Conservation (phyloP, 2,329 filamentous ascomycete species). For the Fusarium secorum region DNA sequence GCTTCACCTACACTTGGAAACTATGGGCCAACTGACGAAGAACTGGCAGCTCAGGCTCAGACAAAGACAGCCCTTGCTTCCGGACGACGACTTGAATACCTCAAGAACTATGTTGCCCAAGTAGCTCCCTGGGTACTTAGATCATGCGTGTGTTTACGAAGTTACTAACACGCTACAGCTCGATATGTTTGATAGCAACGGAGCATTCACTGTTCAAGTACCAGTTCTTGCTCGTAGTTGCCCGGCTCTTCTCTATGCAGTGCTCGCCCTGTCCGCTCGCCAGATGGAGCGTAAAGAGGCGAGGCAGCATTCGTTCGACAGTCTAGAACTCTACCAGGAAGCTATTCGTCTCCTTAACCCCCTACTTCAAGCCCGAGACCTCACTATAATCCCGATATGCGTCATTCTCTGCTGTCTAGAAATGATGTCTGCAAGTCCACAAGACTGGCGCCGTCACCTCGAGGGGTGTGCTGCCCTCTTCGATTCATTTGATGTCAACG, state of each 20-base stretch:
- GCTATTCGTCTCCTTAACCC: constrained; percentile 55
- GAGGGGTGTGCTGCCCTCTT: constrained; percentile 66
- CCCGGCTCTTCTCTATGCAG: constrained; percentile 57
- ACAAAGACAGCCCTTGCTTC: constrained; percentile 44
- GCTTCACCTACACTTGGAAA: constrained; percentile 45
- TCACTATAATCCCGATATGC: constrained; percentile 49
- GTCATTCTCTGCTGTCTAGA: constrained; percentile 52
- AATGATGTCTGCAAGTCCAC: constrained; percentile 53
- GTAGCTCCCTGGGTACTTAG: constrained; percentile 59
- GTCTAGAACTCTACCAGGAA: constrained; percentile 63
- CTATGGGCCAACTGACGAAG: constrained; percentile 29
- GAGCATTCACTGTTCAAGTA: constrained; percentile 61
- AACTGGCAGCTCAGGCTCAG: constrained; percentile 33
- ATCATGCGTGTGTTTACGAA: not conserved
- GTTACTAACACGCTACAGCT: constrained; percentile 47
- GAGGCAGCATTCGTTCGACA: constrained; percentile 56
- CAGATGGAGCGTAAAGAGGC: constrained; percentile 61
- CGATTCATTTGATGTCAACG: constrained; percentile 60
- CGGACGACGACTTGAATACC: constrained; percentile 49
- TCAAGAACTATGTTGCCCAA: constrained; percentile 61
- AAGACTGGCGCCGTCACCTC: constrained; percentile 63
- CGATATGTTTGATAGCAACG: constrained; percentile 65
- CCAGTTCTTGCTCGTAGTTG: constrained; percentile 58
- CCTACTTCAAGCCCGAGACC: constrained; percentile 45
- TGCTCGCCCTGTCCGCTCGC: constrained; percentile 63